Evolutionary conservation across 805 yeast species (phyloP).

Genomic region (Maudiozyma pseudohumilis): DNA sequence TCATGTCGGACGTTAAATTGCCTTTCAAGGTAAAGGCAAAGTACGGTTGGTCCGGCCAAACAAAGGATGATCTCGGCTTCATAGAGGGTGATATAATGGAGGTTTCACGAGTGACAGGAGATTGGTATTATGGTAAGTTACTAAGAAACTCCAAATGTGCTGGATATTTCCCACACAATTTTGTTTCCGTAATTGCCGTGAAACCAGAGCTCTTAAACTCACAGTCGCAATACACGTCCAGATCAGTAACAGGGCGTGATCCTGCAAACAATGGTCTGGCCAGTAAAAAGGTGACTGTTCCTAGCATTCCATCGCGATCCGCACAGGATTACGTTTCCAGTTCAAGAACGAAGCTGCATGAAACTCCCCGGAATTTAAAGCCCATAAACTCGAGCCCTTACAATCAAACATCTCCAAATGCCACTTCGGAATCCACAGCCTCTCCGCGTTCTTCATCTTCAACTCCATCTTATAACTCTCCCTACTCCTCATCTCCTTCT

Average conservation of each 20-base stretch:
- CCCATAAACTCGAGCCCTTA: neutral
- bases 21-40: slow-evolving; percentile 75
- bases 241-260: too few species aligned
- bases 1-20: slow-evolving; percentile 22
- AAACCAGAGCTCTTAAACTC: neutral
- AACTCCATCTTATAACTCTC: neutral
- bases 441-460: neutral
- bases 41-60: slow-evolving; percentile 91
- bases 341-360: neutral
- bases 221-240: too few species aligned
- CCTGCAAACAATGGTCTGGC: neutral
- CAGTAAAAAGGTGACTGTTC: neutral
- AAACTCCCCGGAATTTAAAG: neutral
- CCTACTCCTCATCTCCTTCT: slow-evolving; percentile 1
- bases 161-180: slow-evolving; percentile 84
- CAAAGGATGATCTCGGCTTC: slow-evolving; percentile 83
- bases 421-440: neutral
- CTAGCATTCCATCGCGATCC: neutral
- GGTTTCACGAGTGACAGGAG: slow-evolving; percentile 76
- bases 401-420: slow-evolving; percentile 1
- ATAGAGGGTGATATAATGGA: slow-evolving; percentile 89
- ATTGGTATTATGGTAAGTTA: slow-evolving; percentile 84
- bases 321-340: too few species aligned
- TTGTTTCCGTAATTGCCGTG: slow-evolving; percentile 41
- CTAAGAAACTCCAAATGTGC: slow-evolving; percentile 62